phyloP scores from a whole-genome alignment of 257 asterid species.

The Solanum okadae region DNA sequence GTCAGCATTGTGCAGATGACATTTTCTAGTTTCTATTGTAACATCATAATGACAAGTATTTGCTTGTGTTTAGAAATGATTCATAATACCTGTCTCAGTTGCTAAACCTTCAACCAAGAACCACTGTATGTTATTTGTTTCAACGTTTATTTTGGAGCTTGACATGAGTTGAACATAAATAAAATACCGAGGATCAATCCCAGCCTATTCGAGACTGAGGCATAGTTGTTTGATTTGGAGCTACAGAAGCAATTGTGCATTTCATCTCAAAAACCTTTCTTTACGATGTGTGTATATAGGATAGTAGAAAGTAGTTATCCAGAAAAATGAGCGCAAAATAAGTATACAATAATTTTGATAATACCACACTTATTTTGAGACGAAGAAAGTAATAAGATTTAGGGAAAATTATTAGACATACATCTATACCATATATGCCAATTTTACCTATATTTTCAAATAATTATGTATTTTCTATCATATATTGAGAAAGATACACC shows the following conservation, averaged over 20 bases:
- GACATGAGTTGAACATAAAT: neutral
- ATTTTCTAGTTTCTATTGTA: neutral
- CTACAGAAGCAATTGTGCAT: neutral
- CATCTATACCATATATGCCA: too few relatives aligned
- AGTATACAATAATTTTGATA: neutral
- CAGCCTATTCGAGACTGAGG: neutral
- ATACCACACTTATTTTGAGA: too few relatives aligned
- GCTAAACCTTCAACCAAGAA: neutral
- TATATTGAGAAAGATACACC: too few relatives aligned
- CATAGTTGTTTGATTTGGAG: neutral
- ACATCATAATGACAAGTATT: neutral
- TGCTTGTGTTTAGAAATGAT: neutral
- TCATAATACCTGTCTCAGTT: neutral
- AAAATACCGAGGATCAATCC: neutral
- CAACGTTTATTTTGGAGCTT: neutral
- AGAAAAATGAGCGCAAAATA: too few relatives aligned
- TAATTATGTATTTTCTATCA: too few relatives aligned
- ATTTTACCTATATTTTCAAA: too few relatives aligned
- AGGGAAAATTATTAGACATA: too few relatives aligned
- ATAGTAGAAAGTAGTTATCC: neutral
- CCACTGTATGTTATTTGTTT: neutral
- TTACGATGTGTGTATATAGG: neutral
- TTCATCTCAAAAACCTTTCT: neutral
- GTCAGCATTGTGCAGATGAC: constrained; percentile 1
- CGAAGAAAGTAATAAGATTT: too few relatives aligned